These are phyloP conservation scores for Komagataella populi DNA, from an alignment of 805 yeast species.

Conservation along the genomic window DNA sequence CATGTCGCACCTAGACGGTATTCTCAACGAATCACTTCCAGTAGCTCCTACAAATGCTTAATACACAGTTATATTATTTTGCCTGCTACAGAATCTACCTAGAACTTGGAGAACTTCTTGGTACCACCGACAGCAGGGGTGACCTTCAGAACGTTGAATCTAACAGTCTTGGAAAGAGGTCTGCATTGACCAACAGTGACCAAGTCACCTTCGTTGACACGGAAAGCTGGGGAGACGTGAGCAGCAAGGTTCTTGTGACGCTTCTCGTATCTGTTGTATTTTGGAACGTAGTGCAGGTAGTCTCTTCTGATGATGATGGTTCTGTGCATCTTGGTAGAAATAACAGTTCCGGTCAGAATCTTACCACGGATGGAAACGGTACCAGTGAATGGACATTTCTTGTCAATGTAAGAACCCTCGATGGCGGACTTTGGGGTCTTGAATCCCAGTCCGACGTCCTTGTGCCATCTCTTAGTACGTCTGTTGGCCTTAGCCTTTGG, in stretches of 20 bases:
- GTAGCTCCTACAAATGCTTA: background rate
- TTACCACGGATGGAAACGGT: slow-evolving; percentile 97
- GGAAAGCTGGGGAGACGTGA: slow-evolving; percentile 99
- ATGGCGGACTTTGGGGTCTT: slow-evolving; percentile 99
- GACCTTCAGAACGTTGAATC: slow-evolving; percentile 98
- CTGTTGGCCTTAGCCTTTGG: slow-evolving; percentile 98
- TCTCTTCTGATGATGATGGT: slow-evolving; percentile 99
- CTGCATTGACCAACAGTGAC: slow-evolving; percentile 99
- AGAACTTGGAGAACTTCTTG: slow-evolving; percentile 95
- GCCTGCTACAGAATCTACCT: slow-evolving; percentile 21
- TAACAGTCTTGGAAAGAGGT: slow-evolving; percentile 98
- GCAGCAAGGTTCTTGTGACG: slow-evolving; percentile 99
- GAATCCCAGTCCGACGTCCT: slow-evolving; percentile 99
- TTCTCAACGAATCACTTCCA: background rate
- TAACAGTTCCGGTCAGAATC: slow-evolving; percentile 98
- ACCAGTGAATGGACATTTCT: slow-evolving; percentile 99
- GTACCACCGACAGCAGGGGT: slow-evolving; percentile 77
- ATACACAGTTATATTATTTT: slow-evolving; percentile 1
- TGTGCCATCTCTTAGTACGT: slow-evolving; percentile 99
- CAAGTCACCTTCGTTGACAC: slow-evolving; percentile 97
- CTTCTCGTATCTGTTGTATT: slow-evolving; percentile 99
- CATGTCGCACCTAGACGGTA: background rate
- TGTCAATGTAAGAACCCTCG: slow-evolving; percentile 98
- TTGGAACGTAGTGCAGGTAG: slow-evolving; percentile 98
- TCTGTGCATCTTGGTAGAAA: slow-evolving; percentile 99